Conservation (phyloP, 2,329 filamentous ascomycete genomes). For the Herpotrichia juniperi region DNA sequence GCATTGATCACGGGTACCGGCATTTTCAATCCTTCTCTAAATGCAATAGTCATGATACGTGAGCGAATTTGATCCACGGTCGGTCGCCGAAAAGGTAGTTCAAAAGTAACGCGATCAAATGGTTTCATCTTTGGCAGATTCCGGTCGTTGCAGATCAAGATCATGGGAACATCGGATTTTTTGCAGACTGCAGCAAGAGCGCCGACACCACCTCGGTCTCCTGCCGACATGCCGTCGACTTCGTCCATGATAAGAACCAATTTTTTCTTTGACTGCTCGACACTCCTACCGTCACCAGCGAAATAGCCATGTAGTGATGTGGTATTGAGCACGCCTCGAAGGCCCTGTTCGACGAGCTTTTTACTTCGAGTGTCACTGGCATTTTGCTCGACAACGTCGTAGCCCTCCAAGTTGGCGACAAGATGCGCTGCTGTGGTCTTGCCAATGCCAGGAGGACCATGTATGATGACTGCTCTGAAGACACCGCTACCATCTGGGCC, state of each 20-base stretch:
- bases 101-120: slow-evolving; percentile 84
- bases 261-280: slow-evolving; percentile 85
- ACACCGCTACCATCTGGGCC: slow-evolving; percentile 84
- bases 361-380: slow-evolving; percentile 96
- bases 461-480: slow-evolving; percentile 90
- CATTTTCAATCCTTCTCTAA: slow-evolving; percentile 86
- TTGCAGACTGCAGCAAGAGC: slow-evolving; percentile 93
- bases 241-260: slow-evolving; percentile 98
- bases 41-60: slow-evolving; percentile 93
- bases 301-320: slow-evolving; percentile 93
- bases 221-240: slow-evolving; percentile 97
- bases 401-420: slow-evolving; percentile 89
- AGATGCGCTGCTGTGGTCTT: slow-evolving; percentile 97
- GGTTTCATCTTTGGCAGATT: slow-evolving; percentile 96
- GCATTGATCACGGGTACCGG: slow-evolving; percentile 85
- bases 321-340: slow-evolving; percentile 92
- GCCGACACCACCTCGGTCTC: slow-evolving; percentile 93
- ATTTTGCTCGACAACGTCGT: slow-evolving; percentile 92
- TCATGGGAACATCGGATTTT: slow-evolving; percentile 92
- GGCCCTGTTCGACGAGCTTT: slow-evolving; percentile 85
- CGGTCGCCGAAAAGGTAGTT: slow-evolving; percentile 86
- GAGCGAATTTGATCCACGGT: slow-evolving; percentile 90
- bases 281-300: slow-evolving; percentile 78
- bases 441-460: slow-evolving; percentile 93
- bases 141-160: slow-evolving; percentile 97